Evolutionary conservation across 2,329 filamentous ascomycete genomes (phyloP).

Genomic region (Claviceps fusiformis): DNA sequence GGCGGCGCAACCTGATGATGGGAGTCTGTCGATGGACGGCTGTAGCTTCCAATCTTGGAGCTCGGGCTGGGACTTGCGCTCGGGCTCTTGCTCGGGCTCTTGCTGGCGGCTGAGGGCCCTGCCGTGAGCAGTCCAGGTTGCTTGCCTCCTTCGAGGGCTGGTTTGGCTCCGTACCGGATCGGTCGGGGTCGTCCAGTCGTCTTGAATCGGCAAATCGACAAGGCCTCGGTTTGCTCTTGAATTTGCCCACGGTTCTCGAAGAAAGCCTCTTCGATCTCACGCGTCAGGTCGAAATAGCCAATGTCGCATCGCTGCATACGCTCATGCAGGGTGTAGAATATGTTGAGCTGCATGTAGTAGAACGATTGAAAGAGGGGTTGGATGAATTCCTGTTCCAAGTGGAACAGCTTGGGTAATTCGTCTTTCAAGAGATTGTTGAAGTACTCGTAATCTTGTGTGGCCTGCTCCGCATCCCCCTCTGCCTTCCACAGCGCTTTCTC

Average conservation of each 20-base stretch:
- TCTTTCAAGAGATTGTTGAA: conserved; percentile 97
- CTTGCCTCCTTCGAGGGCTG: conserved; percentile 34
- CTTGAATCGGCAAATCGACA: conserved; percentile 85
- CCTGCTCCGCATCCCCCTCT: conserved; percentile 78
- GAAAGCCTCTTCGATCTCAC: conserved; percentile 87
- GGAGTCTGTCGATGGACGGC: conserved; percentile 23
- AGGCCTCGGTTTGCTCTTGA: conserved; percentile 68
- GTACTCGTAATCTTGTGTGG: conserved; percentile 94
- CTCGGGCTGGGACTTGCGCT: conserved; percentile 12
- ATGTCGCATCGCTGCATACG: conserved; percentile 97
- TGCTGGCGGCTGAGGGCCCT: conserved; percentile 16
- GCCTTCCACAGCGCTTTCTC: conserved; percentile 96
- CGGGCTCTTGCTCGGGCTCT: conserved; percentile 9
- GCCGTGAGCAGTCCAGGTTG: conserved; percentile 38
- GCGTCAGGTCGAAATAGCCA: conserved; percentile 86
- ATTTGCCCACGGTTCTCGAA: conserved; percentile 78
- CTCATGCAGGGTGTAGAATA: conserved; percentile 97
- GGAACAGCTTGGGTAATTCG: conserved; percentile 83
- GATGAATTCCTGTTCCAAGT: conserved; percentile 86
- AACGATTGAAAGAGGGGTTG: conserved; percentile 95
- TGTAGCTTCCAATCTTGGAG: conserved; percentile 22
- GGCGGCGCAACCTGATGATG: conserved; percentile 47
- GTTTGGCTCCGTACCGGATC: conserved; percentile 45
- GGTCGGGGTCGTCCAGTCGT: conserved; percentile 59
- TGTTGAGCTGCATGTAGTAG: conserved; percentile 99